Evolutionary conservation across 306 rosid genomes (phyloP), one percentile per base, ranked within the genome.

Genomic region (Aeschynomene evenia): DNA sequence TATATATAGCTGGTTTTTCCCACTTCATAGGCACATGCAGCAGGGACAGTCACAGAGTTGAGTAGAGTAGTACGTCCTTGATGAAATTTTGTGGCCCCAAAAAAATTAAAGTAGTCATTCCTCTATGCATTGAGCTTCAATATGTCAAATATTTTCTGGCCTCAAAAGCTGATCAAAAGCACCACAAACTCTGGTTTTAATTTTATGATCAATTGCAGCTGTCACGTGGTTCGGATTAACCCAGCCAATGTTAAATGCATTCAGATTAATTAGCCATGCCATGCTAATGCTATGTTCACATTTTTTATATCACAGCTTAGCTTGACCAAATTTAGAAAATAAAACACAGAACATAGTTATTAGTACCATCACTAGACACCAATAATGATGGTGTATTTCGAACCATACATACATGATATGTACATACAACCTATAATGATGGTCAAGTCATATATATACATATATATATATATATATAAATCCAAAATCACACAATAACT

Each of bases 181-280:
- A 19, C 18, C 29, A 19, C n/a, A n/a, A n/a, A n/a, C 55, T 18
- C n/a, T 42, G 54, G 54, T 63, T 22, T 22, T 4, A 39, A 42
- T 23, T 43, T 39, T 37, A 21, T 59, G 23, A 29, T 33, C 1
- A 6, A 1, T 5, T 33, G 46, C 45, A 29, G 26, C 18, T 58
- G 45, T 36, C 48, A 57, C 15, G 51, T 45, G 51, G 51, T 16
- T 53, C 7, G 1, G 34, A 9, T 12, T 23, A 22, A 3, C 33
- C 33, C 6, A 12, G 2, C 18, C 34, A 12, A n/a, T 40, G 37
- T 40, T 40, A 4, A 7, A 15, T 45, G 7, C 12, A 5, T 24
- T 53, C 60, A 26, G 60, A 53, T 23, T 26, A 22, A n/a, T n/a
- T n/a, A 57, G 63, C 42, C 63, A 56, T 22, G 33, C 59, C 33